Conservation (phyloP, 2,329 filamentous ascomycete species). For the Ascochyta fabae region DNA sequence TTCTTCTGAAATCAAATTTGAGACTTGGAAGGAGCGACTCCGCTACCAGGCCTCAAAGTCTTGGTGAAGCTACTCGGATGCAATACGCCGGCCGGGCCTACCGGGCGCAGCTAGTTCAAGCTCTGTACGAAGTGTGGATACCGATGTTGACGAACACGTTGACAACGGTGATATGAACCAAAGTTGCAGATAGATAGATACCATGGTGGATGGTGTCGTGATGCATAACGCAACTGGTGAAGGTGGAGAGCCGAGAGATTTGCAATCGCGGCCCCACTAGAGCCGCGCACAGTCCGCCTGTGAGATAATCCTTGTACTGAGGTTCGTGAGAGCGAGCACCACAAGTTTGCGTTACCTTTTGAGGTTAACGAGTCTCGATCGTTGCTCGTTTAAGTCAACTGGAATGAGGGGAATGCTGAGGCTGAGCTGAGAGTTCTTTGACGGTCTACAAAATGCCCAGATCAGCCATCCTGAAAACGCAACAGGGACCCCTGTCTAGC, state of each 20-base stretch:
- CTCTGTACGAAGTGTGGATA: neutral
- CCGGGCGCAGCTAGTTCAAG: neutral
- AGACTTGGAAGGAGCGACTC: neutral
- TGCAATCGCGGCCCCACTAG: constrained; percentile 13
- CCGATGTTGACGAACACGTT: neutral
- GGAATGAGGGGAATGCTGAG: constrained; percentile 2
- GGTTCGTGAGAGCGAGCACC: neutral
- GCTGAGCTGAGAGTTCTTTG: constrained; percentile 8
- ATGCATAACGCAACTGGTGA: constrained; percentile 7
- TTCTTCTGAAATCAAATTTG: neutral
- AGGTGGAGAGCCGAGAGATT: constrained; percentile 16
- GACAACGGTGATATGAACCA: constrained; percentile 12
- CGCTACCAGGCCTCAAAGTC: neutral
- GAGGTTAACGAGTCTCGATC: neutral
- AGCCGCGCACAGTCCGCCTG: constrained; percentile 1
- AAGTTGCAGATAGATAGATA: neutral
- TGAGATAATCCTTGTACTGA: neutral
- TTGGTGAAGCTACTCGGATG: neutral
- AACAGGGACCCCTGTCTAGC: constrained; percentile 15
- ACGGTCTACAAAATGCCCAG: constrained; percentile 7
- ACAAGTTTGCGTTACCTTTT: neutral
- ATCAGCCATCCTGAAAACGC: neutral
- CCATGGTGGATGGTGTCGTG: constrained; percentile 7
- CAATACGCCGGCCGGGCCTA: neutral
- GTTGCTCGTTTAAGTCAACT: neutral